Conservation (phyloP, 257 asterid species). For the Agastache rugosa region DNA sequence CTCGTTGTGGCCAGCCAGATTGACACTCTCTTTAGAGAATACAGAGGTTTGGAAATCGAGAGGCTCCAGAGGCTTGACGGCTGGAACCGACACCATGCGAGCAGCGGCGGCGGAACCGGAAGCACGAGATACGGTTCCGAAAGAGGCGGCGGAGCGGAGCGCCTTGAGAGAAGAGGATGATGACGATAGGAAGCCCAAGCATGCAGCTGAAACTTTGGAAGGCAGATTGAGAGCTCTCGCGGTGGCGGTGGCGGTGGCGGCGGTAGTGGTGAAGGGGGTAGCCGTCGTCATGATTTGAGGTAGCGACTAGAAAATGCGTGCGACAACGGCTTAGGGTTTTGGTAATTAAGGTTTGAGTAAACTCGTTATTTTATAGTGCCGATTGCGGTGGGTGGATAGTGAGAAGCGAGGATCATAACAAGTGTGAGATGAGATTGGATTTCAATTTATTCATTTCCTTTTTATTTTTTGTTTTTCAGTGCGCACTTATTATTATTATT, state of each 20-base stretch:
- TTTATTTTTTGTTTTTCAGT: no score
- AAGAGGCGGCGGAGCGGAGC: constrained; percentile 49
- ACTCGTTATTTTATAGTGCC: not conserved
- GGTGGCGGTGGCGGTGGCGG: constrained; percentile 28
- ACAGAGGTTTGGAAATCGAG: constrained; percentile 82
- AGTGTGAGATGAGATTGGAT: no score
- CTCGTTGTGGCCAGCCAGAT: constrained; percentile 91
- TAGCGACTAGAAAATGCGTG: constrained; percentile 15
- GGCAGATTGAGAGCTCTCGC: constrained; percentile 39
- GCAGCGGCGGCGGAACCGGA: constrained; percentile 60
- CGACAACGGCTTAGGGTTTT: not conserved
- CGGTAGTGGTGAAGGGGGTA: constrained; percentile 45
- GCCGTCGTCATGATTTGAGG: constrained; percentile 70
- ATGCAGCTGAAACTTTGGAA: constrained; percentile 31
- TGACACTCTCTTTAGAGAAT: constrained; percentile 79
- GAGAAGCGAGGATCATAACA: no score
- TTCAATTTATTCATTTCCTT: no score
- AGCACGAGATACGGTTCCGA: constrained; percentile 37
- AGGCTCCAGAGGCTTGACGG: constrained; percentile 51
- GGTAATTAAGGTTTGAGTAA: not conserved
- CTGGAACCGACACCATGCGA: constrained; percentile 64
- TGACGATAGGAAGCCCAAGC: constrained; percentile 64
- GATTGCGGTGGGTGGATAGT: not conserved
- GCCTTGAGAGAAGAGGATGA: constrained; percentile 58
- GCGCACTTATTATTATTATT: no score